These are phyloP conservation scores for Sugiyamaella paludigena DNA, from an alignment of 1,139 yeast genomes.

Conservation along the genomic window DNA sequence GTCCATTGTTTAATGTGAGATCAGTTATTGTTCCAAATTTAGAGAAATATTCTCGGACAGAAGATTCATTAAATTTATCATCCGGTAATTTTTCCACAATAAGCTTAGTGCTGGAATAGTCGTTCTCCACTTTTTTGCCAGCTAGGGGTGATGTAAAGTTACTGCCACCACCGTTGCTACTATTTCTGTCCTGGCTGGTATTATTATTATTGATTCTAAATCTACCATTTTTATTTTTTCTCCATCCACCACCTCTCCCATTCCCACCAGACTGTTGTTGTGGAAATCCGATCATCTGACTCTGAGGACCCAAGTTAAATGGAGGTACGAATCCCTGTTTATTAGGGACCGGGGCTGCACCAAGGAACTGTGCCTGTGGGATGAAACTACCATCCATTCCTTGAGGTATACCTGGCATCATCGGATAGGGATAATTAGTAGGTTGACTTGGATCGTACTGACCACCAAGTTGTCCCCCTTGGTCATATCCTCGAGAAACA, in stretches of 20 bases:
- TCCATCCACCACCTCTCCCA: neutral
- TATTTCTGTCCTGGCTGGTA: neutral
- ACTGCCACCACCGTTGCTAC: slow-evolving; percentile 13
- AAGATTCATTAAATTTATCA: slow-evolving; percentile 41
- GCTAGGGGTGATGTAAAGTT: slow-evolving; percentile 2
- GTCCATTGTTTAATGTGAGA: slow-evolving; percentile 33
- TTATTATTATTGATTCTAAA: neutral
- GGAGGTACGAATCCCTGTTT: slow-evolving; percentile 26
- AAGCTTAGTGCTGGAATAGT: slow-evolving; percentile 29
- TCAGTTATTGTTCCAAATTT: slow-evolving; percentile 42
- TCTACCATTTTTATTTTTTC: neutral
- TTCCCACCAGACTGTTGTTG: neutral
- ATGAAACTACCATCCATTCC: too few species aligned
- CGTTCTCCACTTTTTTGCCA: slow-evolving; percentile 24
- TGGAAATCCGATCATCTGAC: slow-evolving; percentile 3
- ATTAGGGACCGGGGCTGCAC: too few species aligned
- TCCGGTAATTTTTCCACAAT: slow-evolving; percentile 46
- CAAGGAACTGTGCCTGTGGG: too few species aligned
- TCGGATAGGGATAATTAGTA: too few species aligned
- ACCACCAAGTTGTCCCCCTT: too few species aligned
- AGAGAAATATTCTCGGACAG: slow-evolving; percentile 40
- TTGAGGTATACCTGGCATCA: too few species aligned
- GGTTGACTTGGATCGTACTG: too few species aligned
- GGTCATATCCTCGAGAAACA: too few species aligned
- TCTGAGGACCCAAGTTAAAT: slow-evolving; percentile 11